phyloP scores from a whole-genome alignment of 805 yeast genomes.

The Nakazawaea pomicola region DNA sequence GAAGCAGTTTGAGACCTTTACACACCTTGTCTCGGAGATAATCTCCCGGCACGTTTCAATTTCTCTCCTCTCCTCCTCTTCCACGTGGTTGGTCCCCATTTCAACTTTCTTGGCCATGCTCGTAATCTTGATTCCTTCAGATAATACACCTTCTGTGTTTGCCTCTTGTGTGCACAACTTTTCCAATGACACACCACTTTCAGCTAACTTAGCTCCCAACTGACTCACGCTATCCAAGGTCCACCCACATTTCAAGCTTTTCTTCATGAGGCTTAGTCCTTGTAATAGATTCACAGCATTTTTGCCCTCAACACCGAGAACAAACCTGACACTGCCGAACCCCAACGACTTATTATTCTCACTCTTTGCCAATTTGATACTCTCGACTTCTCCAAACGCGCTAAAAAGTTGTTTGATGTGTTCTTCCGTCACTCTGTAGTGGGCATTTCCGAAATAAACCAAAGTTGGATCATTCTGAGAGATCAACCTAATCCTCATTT shows the following conservation, averaged over 20 bases:
- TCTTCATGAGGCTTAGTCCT: background rate
- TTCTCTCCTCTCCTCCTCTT: too few species aligned
- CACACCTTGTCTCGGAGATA: constrained; percentile 1
- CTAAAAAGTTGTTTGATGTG: constrained; percentile 1
- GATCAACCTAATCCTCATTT: background rate
- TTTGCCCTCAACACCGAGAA: background rate
- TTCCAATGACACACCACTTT: background rate
- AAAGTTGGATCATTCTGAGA: background rate
- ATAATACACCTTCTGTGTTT: background rate
- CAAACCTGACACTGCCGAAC: background rate
- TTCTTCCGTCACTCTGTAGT: background rate
- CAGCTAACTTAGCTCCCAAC: background rate
- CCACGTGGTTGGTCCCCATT: too few species aligned
- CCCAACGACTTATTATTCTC: background rate
- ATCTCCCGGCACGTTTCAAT: too few species aligned
- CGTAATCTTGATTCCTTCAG: too few species aligned
- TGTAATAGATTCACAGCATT: background rate
- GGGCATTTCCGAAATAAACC: background rate
- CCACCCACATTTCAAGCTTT: background rate
- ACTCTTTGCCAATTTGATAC: background rate
- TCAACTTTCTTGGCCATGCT: too few species aligned
- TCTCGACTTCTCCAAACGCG: constrained; percentile 1
- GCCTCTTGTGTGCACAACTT: background rate
- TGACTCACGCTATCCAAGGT: constrained; percentile 1
- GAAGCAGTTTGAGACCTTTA: background rate